Conservation (phyloP, 805 yeast species). For the Yamadazyma endophytica region DNA sequence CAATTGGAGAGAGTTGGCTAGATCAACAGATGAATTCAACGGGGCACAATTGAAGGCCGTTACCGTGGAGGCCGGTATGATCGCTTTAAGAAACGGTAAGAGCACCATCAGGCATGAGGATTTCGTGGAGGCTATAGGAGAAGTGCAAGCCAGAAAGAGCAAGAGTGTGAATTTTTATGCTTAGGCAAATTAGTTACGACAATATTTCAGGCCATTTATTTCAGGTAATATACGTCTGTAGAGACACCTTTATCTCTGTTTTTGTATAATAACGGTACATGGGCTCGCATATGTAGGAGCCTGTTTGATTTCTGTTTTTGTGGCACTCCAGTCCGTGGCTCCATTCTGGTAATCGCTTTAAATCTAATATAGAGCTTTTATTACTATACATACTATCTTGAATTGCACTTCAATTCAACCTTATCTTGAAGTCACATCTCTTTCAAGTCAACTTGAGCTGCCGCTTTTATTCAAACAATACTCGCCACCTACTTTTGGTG, state of each 20-base stretch:
- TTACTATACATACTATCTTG: too few relatives aligned
- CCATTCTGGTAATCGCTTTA: too few relatives aligned
- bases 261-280: too few relatives aligned
- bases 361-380: too few relatives aligned
- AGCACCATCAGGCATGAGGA: conserved; percentile 91
- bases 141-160: conserved; percentile 95
- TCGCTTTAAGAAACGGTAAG: conserved; percentile 94
- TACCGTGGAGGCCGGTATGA: conserved; percentile 99
- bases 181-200: conserved; percentile 30
- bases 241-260: too few relatives aligned
- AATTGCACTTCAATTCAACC: too few relatives aligned
- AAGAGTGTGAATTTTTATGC: conserved; percentile 97
- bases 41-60: conserved; percentile 99
- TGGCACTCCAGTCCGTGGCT: too few relatives aligned
- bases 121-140: conserved; percentile 96
- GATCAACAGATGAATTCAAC: conserved; percentile 97
- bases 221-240: background rate
- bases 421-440: too few relatives aligned
- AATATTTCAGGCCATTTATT: background rate
- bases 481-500: conserved; percentile 12
- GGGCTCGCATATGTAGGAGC: too few relatives aligned
- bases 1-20: conserved; percentile 97
- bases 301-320: too few relatives aligned
- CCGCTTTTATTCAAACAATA: too few relatives aligned
- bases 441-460: too few relatives aligned